Base-by-base conservation (phyloP, 306 rosid species). In the Cicer judaicum region DNA sequence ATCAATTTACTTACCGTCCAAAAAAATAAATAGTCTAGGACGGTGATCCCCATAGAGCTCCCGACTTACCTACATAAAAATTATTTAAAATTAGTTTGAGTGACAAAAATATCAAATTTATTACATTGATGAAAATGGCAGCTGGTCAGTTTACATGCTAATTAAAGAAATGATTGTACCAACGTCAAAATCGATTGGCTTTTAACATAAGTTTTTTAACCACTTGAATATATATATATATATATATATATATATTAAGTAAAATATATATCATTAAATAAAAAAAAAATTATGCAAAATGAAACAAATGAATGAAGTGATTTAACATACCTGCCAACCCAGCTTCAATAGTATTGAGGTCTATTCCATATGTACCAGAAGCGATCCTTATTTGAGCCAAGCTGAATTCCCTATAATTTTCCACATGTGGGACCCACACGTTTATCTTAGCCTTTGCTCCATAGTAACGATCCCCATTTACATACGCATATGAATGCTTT, bases 401-500 rank as follows among this genome's bases (percentile, higher is more conserved):
- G 66, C 98, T 93, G 86, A 93, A 93, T 82, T 93, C 98, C 70
- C 91, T 83, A 73, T 89, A 96, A 80, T 87, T 92, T 8, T 73
- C 82, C 47, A 93, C 97, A 1, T 64, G 57, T 5, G 98, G 98
- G 46, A 91, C 96, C 97, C 98, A 93, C 84, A 91, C 98, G 46
- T 93, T 93, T 67, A 93, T 89, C 57, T 97, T 93, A 1, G 93
- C 97, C 73, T 91, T 93, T 72, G 98, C 98, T 54, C 98, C 98
- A 38, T 88, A 93, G 42, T 91, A 93, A 11, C 90, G 72, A 9
- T 89, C 90, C 54, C 97, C 96, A 79, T 77, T 88, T 44, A 93
- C 97, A 91, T 85, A 93, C 78, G 94, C 96, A 62, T 91, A 93
- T 39, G 98, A 96, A 85, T 93, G 98, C 98, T 91, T 93, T 64